Conservation (phyloP, 495 filamentous ascomycete species). For the Mytilinidion resinicola region DNA sequence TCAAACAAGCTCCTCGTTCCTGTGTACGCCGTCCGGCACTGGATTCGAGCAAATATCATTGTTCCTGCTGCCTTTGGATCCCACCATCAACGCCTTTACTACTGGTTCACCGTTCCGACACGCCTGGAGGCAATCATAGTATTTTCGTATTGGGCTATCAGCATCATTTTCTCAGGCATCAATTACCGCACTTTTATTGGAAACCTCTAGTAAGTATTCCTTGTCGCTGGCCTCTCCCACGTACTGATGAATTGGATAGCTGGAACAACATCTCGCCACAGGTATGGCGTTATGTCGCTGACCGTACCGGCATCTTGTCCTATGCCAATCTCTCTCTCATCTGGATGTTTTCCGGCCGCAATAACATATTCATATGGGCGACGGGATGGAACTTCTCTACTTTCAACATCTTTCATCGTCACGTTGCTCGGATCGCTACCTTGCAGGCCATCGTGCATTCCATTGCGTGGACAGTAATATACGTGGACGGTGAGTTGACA, state of each 20-base stretch:
- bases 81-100: conserved; percentile 19
- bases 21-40: no score
- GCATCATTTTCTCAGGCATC: conserved; percentile 35
- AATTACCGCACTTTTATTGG: conserved; percentile 35
- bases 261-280: conserved; percentile 9
- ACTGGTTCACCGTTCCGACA: conserved; percentile 38
- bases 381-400: conserved; percentile 24
- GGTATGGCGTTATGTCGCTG: conserved; percentile 16
- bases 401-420: conserved; percentile 21
- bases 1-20: no score
- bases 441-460: conserved; percentile 21
- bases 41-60: conserved; percentile 27
- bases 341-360: conserved; percentile 19
- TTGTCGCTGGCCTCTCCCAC: no score
- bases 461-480: conserved; percentile 15
- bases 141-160: conserved; percentile 40
- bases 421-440: conserved; percentile 17
- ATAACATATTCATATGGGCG: conserved; percentile 20
- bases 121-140: conserved; percentile 40
- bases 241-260: no score
- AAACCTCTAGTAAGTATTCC: conserved; percentile 7
- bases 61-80: conserved; percentile 33
- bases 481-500: conserved; percentile 1
- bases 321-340: conserved; percentile 17
- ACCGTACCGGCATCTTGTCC: conserved; percentile 21